Evolutionary conservation across 2,329 filamentous ascomycete genomes (phyloP).

Genomic region (Pseudopithomyces chartarum): DNA sequence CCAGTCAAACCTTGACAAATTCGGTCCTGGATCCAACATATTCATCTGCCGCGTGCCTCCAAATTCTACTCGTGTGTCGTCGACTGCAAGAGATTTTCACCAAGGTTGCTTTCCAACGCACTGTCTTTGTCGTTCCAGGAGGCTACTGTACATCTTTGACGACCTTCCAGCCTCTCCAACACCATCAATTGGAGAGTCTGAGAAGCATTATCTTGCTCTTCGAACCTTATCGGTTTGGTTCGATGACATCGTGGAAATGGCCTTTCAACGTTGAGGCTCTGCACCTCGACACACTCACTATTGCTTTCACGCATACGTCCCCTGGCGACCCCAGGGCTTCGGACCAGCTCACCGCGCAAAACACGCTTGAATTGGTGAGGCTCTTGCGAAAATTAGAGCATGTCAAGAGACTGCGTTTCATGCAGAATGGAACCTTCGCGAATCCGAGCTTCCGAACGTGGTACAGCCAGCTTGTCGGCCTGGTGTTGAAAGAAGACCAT

Average conservation of each 20-base stretch:
- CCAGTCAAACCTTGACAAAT: conserved; percentile 1
- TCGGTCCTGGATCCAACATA: conserved; percentile 34
- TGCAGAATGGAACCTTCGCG: conserved; percentile 41
- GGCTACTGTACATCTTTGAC: conserved; percentile 26
- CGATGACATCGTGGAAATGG: conserved; percentile 38
- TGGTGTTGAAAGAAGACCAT: conserved; percentile 49
- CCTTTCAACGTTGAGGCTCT: conserved; percentile 39
- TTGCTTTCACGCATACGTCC: conserved; percentile 25
- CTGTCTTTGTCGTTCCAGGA: conserved; percentile 38
- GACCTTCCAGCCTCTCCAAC: conserved; percentile 17
- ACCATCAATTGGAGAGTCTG: conserved; percentile 35
- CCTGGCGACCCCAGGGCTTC: conserved; percentile 31
- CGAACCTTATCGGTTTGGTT: conserved; percentile 35
- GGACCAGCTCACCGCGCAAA: conserved; percentile 43
- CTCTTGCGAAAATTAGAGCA: conserved; percentile 41
- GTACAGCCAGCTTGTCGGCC: conserved; percentile 45
- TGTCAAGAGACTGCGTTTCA: conserved; percentile 41
- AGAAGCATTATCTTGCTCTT: conserved; percentile 38
- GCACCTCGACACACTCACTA: conserved; percentile 37
- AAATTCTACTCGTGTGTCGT: conserved; percentile 44
- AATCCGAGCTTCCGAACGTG: conserved; percentile 45
- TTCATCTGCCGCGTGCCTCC: conserved; percentile 29
- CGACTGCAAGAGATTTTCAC: conserved; percentile 44
- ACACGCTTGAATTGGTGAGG: conserved; percentile 31
- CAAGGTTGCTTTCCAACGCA: conserved; percentile 40